These are phyloP conservation scores for Zelonia costaricensis DNA, from an alignment of 208 protist species.

Conservation along the genomic window DNA sequence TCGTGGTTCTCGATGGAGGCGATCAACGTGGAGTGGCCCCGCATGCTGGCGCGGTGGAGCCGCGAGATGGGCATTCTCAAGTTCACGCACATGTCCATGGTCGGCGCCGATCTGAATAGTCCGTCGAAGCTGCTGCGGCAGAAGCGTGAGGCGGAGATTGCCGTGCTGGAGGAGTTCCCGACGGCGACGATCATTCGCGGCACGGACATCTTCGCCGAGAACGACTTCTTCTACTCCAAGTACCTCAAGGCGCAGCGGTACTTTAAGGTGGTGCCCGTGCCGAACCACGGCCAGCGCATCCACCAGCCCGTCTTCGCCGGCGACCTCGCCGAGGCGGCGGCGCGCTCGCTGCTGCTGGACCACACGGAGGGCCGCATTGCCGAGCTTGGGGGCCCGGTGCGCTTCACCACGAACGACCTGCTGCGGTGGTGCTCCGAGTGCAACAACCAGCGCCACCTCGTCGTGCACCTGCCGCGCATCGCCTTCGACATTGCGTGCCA, in stretches of 20 bases:
- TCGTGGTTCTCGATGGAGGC: constrained; percentile 93
- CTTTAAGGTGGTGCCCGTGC: constrained; percentile 83
- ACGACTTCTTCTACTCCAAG: constrained; percentile 88
- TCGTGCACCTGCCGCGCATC: constrained; percentile 73
- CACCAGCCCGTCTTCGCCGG: constrained; percentile 91
- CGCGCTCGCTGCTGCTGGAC: constrained; percentile 83
- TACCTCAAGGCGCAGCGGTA: constrained; percentile 89
- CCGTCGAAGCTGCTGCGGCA: constrained; percentile 86
- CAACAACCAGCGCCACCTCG: constrained; percentile 71
- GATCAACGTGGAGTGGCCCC: constrained; percentile 91
- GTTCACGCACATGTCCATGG: constrained; percentile 91
- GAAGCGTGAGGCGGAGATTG: constrained; percentile 83
- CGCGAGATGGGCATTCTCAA: constrained; percentile 86
- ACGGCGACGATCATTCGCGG: constrained; percentile 88
- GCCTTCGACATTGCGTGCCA: constrained; percentile 64
- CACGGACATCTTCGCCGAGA: constrained; percentile 88
- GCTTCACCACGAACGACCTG: constrained; percentile 89
- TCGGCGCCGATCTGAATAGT: constrained; percentile 85
- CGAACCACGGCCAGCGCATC: constrained; percentile 83
- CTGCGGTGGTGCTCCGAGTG: constrained; percentile 89
- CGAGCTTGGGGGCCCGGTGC: constrained; percentile 88
- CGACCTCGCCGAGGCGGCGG: constrained; percentile 81
- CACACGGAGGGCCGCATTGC: constrained; percentile 92
- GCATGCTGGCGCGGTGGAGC: constrained; percentile 88
- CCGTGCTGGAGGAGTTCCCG: constrained; percentile 91